A percentile compares a stretch with the other conserved stretches of the same genome.
phyloP scores from a whole-genome alignment of 176 grass and related monocot genomes.

The Ensete ventricosum region DNA sequence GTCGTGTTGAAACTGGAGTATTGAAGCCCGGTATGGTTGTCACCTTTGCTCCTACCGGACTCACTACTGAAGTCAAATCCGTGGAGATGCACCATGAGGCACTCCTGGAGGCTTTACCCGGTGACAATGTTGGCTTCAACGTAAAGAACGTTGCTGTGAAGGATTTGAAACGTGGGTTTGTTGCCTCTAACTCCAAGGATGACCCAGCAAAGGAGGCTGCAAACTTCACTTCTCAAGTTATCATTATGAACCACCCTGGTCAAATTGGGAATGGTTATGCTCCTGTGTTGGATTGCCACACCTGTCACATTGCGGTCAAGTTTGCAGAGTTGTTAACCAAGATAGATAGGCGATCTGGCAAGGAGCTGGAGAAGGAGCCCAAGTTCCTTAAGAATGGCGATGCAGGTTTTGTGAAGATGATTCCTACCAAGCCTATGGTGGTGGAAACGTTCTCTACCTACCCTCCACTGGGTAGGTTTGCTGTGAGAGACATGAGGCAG shows the following conservation, averaged over 20 bases:
- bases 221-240: neutral
- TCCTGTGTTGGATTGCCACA: conserved; percentile 9
- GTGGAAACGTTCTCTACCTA: conserved; percentile 3
- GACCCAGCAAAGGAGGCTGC: conserved; percentile 9
- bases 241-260: conserved; percentile 11
- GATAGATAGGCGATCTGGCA: conserved; percentile 4
- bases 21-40: conserved; percentile 10
- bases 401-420: neutral
- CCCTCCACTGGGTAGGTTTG: conserved; percentile 1
- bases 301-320: neutral
- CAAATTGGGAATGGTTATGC: conserved; percentile 8
- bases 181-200: conserved; percentile 10
- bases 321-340: neutral
- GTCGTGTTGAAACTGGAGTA: conserved; percentile 3
- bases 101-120: conserved; percentile 1
- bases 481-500: conserved; percentile 6
- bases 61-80: conserved; percentile 7
- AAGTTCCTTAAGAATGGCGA: conserved; percentile 8
- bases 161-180: conserved; percentile 8
- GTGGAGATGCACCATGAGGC: conserved; percentile 15
- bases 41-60: neutral
- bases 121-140: conserved; percentile 8
- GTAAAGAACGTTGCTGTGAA: conserved; percentile 11
- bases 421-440: conserved; percentile 6
- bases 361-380: conserved; percentile 7